Base-by-base conservation (phyloP, 2,329 filamentous ascomycete genomes). In the Phyllosticta citrichinensis region DNA sequence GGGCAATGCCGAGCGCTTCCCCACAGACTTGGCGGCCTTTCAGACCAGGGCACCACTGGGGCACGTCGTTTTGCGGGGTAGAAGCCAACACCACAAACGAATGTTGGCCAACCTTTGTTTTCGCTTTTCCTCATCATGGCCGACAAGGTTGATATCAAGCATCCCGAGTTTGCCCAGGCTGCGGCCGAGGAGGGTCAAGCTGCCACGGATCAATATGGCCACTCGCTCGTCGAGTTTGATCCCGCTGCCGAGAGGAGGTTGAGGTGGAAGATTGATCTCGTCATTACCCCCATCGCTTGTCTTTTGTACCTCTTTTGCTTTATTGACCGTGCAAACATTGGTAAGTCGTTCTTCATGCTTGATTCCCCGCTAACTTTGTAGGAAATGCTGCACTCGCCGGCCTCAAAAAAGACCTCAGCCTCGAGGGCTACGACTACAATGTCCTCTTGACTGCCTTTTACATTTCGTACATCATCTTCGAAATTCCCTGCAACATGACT, bases 261-360 rank as follows among this genome's bases (percentile, higher is more conserved):
- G 24, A 77, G 84, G 8, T 73, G 74, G 67, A 89, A 89, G 70
- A 84, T 89, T 55, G 87, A 89, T 66, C 65, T 87, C 5, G 81
- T 77, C 66, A 81, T 88, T 53, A 76, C 89, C 0, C 87, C 87
- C 0, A 87, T 83, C 0, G 85, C 88, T 0, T 75, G 85, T 0
- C 62, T 88, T 0, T 74, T 89, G 3, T 89, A 89, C 66, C 78
- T 89, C 0, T 88, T 89, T 67, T 88, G 86, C 73, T 89, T 88
- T 72, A 88, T 89, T 64, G 87, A 89, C 66, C 80, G 87, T n/a
- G 84, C 86, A 24, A 89, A 89, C 63, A 86, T 90, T 47, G 87
- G 86, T 85, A 68, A 68, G 75, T 64, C 5, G 3, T 30, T 47
- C n/a, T 14, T 35, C 19, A 24, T 9, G 5, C 19, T 27, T 25